Evolutionary conservation across 257 asterid genomes (phyloP), one percentile per base, ranked within the genome.

Genomic region (Haberlea rhodopensis): DNA sequence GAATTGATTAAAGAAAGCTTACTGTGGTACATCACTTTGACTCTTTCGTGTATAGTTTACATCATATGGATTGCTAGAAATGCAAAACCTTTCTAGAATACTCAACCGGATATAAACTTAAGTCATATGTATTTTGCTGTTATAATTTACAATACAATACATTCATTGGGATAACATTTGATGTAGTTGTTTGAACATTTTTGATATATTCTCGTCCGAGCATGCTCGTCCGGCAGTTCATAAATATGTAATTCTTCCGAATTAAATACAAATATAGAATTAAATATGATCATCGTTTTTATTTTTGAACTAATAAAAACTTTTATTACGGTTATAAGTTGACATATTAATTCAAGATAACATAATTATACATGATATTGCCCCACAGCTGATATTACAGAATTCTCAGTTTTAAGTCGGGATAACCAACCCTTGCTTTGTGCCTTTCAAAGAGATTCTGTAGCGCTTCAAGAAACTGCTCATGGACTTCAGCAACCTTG

Each of bases 401-500:
- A 68, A 90, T 63, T 68, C 76, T 87, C 27, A 88, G 76, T 65
- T 68, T 71, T 15, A 73, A 62, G 34, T 86, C 85, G 0, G 78
- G 46, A 69, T 76, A 70, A 8, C 94, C 97, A 27, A 73, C 88
- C 66, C 85, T 83, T 25, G 63, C 81, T 73, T 87, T 87, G 68
- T 91, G 89, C 78, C 85, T 84, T 57, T 85, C 85, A 22, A 83
- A 87, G 60, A 91, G 80, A 76, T 85, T 82, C 48, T 78, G 27
- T 3, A 91, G 80, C 23, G 87, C 90, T 70, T 77, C 82, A 19
- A 87, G 76, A 37, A 87, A 91, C 77, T 29, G 78, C 45, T 73
- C 77, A 63, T 89, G 98, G 46, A 89, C 87, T 74, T 85, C 85
- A 28, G 71, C 74, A 49, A 91, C 84, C 98, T 89, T 53, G 45